Base-by-base conservation (phyloP, 192 early-diverging fungal species). In the Umbelopsis sp. region DNA sequence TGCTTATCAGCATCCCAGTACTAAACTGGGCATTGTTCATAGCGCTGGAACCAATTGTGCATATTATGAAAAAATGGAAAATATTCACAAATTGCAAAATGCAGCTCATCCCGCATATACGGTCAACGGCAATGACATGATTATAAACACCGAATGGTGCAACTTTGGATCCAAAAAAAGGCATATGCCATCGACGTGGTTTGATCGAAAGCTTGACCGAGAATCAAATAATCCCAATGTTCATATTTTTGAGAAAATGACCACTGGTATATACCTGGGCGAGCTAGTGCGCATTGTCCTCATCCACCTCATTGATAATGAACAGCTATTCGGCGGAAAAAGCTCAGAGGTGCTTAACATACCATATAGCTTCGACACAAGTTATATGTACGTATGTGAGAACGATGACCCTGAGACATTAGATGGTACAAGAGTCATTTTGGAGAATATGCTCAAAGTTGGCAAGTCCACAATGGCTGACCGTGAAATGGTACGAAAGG, bases 81-180 rank as follows among this genome's bases (percentile, higher is more conserved):
- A 75, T 74, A 81, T 75, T 73, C 81, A 82, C 49, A 80, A 76
- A 27, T 50, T 80, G 30, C 72, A 79, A 30, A 69, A 79, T 66
- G 58, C 71, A 13, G 45, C 71, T 9, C 53, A 75, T 41, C 25
- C 66, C 3, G 44, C 22, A 16, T 33, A 49, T 25, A 30, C 70
- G 18, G 9, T 23, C 22, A 74, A 79, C 50, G 23, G 41, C 23
- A 61, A 33, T 33, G 88, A 90, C 58, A 95, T 97, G 92, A 86
- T 95, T 68, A 89, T 97, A 79, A 97, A 97, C 82, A 93, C 88
- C 55, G 96, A 98, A 74, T 98, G 96, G 96, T 92, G 95, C 66
- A 93, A 91, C 50, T 96, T 91, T 82, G 93, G 93, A 72, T 87
- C 86, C 48, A 88, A 90, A 2, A 49, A 68, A 20, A 58, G 68